Conservation (phyloP, 208 protist genomes). For the Tritrichomonas musculus region DNA sequence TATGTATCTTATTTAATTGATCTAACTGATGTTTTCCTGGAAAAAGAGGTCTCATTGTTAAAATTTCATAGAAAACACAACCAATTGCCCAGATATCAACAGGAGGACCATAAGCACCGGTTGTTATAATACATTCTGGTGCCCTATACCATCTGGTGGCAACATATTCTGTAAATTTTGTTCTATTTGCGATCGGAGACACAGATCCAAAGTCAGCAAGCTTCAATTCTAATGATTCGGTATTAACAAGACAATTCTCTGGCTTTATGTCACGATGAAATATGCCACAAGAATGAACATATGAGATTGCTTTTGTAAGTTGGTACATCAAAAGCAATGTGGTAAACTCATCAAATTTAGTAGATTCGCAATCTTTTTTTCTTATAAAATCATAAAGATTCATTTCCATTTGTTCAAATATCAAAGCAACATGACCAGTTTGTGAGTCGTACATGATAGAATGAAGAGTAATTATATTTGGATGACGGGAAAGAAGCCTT, state of each 20-base stretch:
- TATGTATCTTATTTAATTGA: conserved; percentile 15
- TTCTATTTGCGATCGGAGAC: background rate
- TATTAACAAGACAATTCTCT: conserved; percentile 14
- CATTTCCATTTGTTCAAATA: conserved; percentile 10
- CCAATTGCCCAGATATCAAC: conserved; percentile 47
- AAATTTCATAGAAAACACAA: conserved; percentile 46
- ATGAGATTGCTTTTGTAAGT: background rate
- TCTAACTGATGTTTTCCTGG: conserved; percentile 27
- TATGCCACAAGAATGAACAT: background rate
- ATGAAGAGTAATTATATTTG: background rate
- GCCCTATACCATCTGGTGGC: conserved; percentile 20
- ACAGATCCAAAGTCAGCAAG: background rate
- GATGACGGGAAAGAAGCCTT: background rate
- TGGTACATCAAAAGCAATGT: background rate
- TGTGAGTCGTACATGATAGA: background rate
- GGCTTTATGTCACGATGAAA: conserved; percentile 18
- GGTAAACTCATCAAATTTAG: background rate
- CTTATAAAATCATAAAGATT: background rate
- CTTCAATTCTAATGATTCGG: background rate
- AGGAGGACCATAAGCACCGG: background rate
- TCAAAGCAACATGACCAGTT: background rate
- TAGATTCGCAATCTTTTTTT: too few species aligned
- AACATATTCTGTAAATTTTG: background rate
- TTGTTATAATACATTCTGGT: background rate
- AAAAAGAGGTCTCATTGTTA: conserved; percentile 43